These are phyloP conservation scores for Calonectria multiphialidica DNA, from an alignment of 2,329 filamentous ascomycete genomes.

Conservation along the genomic window DNA sequence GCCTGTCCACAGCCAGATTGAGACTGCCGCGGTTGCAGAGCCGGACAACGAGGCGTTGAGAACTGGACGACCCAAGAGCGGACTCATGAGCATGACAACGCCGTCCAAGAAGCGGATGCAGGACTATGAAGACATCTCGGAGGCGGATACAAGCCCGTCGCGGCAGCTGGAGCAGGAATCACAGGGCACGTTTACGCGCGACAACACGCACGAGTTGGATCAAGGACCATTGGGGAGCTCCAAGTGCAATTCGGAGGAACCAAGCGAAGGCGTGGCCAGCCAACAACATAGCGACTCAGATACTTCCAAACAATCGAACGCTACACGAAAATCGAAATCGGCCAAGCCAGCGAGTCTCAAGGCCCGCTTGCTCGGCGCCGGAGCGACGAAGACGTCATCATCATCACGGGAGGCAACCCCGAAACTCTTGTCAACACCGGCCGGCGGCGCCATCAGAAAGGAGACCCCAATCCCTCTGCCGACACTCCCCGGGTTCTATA, in stretches of 20 bases:
- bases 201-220: conserved; percentile 12
- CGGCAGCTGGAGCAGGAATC: conserved; percentile 44
- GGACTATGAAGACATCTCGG: conserved; percentile 47
- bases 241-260: not conserved
- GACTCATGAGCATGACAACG: conserved; percentile 51
- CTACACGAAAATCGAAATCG: conserved; percentile 11
- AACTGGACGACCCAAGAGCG: conserved; percentile 41
- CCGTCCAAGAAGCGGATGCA: conserved; percentile 48
- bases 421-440: not conserved
- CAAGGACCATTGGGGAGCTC: not conserved
- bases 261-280: not conserved
- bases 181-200: conserved; percentile 12
- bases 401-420: conserved; percentile 19
- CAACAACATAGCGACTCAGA: not conserved
- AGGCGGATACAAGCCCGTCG: conserved; percentile 45
- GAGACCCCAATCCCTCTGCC: conserved; percentile 13
- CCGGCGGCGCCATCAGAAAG: conserved; percentile 11
- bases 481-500: not conserved
- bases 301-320: not conserved
- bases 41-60: conserved; percentile 38
- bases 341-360: not conserved
- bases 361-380: not conserved
- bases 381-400: not conserved
- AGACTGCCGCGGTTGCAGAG: conserved; percentile 46
- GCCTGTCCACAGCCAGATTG: conserved; percentile 47